Evolutionary conservation across 768 basidiomycete genomes (phyloP).

Genomic region (Rhodosporidiobolus odoratus): DNA sequence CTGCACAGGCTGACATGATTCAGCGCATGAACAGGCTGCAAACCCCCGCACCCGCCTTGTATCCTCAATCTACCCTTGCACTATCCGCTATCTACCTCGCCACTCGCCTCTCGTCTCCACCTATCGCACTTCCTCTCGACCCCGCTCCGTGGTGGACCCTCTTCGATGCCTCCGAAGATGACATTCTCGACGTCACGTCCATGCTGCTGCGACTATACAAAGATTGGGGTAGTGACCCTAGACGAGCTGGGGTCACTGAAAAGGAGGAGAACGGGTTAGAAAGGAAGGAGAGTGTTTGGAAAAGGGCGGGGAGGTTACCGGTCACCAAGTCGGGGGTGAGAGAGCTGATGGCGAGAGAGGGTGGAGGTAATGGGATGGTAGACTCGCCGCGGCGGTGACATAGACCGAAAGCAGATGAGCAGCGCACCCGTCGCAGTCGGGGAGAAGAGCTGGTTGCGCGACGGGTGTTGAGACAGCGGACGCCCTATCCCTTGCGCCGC

Average conservation of each 20-base stretch:
- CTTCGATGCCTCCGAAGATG: constrained; percentile 63
- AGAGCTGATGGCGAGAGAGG: constrained; percentile 1
- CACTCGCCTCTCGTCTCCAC: constrained; percentile 58
- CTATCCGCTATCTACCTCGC: constrained; percentile 81
- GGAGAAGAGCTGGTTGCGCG: too few species aligned
- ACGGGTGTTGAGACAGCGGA: too few species aligned
- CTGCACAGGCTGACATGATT: not conserved
- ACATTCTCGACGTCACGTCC: constrained; percentile 24
- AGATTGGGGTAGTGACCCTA: constrained; percentile 26
- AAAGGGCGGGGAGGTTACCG: constrained; percentile 16
- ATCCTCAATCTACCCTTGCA: constrained; percentile 83
- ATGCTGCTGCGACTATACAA: constrained; percentile 36
- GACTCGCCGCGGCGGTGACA: not conserved
- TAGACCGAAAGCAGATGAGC: too few species aligned
- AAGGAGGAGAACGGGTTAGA: not conserved
- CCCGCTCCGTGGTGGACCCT: constrained; percentile 84
- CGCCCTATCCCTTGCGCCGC: too few species aligned
- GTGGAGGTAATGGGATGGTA: not conserved
- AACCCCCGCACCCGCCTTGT: constrained; percentile 84
- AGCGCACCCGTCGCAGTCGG: not conserved
- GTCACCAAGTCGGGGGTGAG: constrained; percentile 26
- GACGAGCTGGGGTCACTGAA: not conserved
- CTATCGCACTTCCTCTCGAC: constrained; percentile 65
- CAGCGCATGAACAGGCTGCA: constrained; percentile 60
- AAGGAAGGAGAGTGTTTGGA: constrained; percentile 28